These are phyloP conservation scores for Calonectria naviculata DNA, from an alignment of 2,329 filamentous ascomycete genomes.

Conservation along the genomic window DNA sequence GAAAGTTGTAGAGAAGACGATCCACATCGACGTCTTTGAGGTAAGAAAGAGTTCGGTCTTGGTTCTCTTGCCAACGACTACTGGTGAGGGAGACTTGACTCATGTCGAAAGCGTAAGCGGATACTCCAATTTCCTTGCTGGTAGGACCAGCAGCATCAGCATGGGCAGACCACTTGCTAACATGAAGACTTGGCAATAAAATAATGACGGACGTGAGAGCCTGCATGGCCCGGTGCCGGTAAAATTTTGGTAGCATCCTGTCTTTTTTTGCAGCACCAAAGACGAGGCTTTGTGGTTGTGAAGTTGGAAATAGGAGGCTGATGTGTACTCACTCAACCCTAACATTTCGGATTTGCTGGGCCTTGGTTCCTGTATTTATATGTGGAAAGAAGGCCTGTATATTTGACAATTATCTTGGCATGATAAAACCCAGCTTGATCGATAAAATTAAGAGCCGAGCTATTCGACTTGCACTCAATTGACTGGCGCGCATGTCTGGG, in stretches of 20 bases:
- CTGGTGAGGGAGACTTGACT: conserved; percentile 18
- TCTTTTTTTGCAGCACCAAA: background rate
- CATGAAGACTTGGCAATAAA: background rate
- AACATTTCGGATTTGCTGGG: background rate
- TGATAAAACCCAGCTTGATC: background rate
- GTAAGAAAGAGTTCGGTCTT: conserved; percentile 59
- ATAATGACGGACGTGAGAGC: conserved; percentile 3
- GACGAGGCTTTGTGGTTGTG: background rate
- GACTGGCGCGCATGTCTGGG: conserved; percentile 18
- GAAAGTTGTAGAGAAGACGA: conserved; percentile 61
- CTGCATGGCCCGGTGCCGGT: background rate
- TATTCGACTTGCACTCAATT: background rate
- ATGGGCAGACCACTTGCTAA: background rate
- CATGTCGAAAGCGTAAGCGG: conserved; percentile 21
- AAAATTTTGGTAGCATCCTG: background rate
- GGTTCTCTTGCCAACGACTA: conserved; percentile 45
- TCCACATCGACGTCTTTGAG: conserved; percentile 57
- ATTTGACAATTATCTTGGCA: background rate
- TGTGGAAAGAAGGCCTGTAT: no score
- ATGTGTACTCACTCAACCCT: background rate
- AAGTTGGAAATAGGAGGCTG: background rate
- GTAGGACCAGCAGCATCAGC: background rate
- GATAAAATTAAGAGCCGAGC: background rate
- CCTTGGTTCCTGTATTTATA: background rate
- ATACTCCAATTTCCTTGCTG: conserved; percentile 11